Base-by-base conservation (phyloP, 768 basidiomycete species). In the Rhodotorula graminis region DNA sequence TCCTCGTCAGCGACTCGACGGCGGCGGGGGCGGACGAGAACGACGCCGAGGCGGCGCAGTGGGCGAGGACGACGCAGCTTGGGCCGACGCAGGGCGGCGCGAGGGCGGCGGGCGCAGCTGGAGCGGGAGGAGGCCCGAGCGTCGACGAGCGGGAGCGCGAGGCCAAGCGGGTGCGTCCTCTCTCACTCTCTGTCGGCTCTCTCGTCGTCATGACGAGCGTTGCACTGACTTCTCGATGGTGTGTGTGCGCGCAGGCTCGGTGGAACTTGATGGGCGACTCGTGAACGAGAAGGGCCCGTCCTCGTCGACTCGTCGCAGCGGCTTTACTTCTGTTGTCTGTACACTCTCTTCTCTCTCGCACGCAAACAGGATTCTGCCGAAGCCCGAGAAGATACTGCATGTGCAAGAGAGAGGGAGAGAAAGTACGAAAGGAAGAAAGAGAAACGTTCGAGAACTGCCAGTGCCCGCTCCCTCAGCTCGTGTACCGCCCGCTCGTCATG, bases 241-340 rank as follows among this genome's bases (percentile, higher is more conserved):
- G 37, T 37, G 40, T 27, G 11, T 27, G 31, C 3, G 12, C 29
- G 49, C 61, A 72, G 71, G 47, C 71, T 16, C 61, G 66, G n/a
- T 72, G 71, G 71, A 72, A 72, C 40, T 46, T 72, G 11, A 65
- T 72, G 61, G 65, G 62, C 37, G 71, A 72, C 60, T 47, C 10
- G 27, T 59, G n/a, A 47, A 16, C 11, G 6, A 56, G 11, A 27
- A 2, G 49, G 2, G 25, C 7, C 2, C 9, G 49, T 21, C 9
- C 9, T 3, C 44, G 19, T 19, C n/a, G 12, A 3, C 5, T 57
- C 16, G 10, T 29, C 27, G 37, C 46, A 8, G 5, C 37, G 37
- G 37, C 37, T 37, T 37, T 37, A 5, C 5, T 23, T 15, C 7
- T 42, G 31, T 44, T 60, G 37, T 60, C 42, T 60, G 59, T 40